These are phyloP conservation scores for Cladosporium sp. DNA, from an alignment of 2,329 filamentous ascomycete species.

Conservation along the genomic window DNA sequence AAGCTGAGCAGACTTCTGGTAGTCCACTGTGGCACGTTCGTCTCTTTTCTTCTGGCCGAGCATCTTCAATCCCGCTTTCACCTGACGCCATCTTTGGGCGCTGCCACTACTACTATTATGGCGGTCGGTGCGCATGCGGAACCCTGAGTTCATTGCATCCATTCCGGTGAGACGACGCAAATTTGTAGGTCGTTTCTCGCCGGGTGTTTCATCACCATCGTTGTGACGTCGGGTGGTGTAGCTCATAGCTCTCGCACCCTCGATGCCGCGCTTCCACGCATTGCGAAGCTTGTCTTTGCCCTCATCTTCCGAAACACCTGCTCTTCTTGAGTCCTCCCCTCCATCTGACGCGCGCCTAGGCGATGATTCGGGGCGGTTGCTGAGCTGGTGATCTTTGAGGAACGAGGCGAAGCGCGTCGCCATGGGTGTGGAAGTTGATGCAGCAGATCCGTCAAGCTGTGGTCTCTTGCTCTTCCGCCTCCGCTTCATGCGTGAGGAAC, in stretches of 20 bases:
- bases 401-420: constrained; percentile 48
- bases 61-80: constrained; percentile 85
- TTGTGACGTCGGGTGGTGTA: constrained; percentile 33
- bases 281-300: constrained; percentile 46
- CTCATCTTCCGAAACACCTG: constrained; percentile 49
- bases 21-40: constrained; percentile 80
- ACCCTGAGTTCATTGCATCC: constrained; percentile 37
- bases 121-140: constrained; percentile 42
- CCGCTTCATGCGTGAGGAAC: constrained; percentile 38
- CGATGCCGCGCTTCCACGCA: constrained; percentile 43
- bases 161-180: constrained; percentile 46
- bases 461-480: constrained; percentile 53
- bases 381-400: constrained; percentile 42
- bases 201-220: constrained; percentile 29
- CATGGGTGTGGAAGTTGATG: constrained; percentile 63
- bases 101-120: constrained; percentile 43
- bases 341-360: constrained; percentile 43
- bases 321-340: constrained; percentile 40
- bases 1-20: constrained; percentile 90
- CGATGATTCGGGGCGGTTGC: constrained; percentile 56
- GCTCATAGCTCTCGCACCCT: constrained; percentile 45
- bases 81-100: constrained; percentile 84
- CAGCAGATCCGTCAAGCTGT: constrained; percentile 48
- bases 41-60: constrained; percentile 75
- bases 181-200: constrained; percentile 39